Conservation (phyloP, 176 grass and related monocot species). For the Panicum miliaceum region DNA sequence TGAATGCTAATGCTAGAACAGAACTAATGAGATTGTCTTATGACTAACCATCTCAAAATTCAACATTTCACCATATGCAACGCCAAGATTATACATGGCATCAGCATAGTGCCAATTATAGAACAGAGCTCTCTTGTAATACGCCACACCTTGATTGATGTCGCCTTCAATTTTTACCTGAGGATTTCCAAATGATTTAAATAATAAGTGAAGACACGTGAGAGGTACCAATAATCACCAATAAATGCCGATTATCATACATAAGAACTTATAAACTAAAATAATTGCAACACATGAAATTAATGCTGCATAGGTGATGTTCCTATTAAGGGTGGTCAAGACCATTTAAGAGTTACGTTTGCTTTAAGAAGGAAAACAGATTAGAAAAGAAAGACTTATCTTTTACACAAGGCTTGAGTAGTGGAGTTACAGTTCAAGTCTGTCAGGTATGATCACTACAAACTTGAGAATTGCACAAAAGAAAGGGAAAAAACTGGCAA, state of each 20-base stretch:
- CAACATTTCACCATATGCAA: constrained; percentile 99
- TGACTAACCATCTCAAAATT: constrained; percentile 97
- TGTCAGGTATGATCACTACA: constrained; percentile 16
- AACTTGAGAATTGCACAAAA: constrained; percentile 25
- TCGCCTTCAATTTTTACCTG: constrained; percentile 98
- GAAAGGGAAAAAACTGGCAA: constrained; percentile 18
- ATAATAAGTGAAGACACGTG: constrained; percentile 16
- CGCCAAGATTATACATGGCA: constrained; percentile 99
- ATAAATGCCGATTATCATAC: neutral
- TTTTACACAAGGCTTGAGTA: neutral
- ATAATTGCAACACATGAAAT: neutral
- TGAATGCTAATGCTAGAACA: constrained; percentile 33
- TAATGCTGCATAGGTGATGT: neutral
- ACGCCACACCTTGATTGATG: constrained; percentile 90
- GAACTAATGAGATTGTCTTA: constrained; percentile 21
- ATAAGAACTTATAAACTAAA: constrained; percentile 19
- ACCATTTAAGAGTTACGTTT: constrained; percentile 9
- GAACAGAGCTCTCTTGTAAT: constrained; percentile 98
- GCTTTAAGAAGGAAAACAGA: neutral
- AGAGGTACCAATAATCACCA: constrained; percentile 23
- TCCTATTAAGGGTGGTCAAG: constrained; percentile 13
- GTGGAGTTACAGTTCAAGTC: neutral
- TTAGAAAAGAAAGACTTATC: neutral
- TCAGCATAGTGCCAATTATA: constrained; percentile 99
- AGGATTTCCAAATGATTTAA: constrained; percentile 33